Evolutionary conservation across 2,329 filamentous ascomycete species (phyloP).

Genomic region (Fusarium torreyae): DNA sequence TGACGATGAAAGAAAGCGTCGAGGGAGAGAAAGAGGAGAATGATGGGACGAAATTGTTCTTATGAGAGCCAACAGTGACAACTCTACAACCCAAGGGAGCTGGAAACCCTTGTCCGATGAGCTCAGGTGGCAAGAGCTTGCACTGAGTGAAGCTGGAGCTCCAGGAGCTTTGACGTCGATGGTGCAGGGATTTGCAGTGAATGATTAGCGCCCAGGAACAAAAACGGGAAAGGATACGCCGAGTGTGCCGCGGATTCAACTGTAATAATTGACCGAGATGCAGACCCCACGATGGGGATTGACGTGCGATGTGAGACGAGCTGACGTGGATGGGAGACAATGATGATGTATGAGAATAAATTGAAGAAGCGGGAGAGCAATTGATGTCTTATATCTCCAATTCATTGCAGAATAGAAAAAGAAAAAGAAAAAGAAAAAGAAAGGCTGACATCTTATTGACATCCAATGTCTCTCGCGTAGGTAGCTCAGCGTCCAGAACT

Average conservation of each 20-base stretch:
- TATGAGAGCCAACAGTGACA: slow-evolving; percentile 26
- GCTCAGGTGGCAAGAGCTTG: slow-evolving; percentile 37
- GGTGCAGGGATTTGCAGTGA: slow-evolving; percentile 32
- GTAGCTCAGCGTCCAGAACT: neutral
- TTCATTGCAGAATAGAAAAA: neutral
- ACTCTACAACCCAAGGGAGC: slow-evolving; percentile 1
- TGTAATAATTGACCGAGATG: slow-evolving; percentile 26
- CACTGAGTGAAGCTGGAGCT: slow-evolving; percentile 33
- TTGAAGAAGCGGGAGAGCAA: slow-evolving; percentile 5
- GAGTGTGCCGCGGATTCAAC: slow-evolving; percentile 15
- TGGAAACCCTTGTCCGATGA: slow-evolving; percentile 10
- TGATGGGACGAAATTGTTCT: slow-evolving; percentile 10
- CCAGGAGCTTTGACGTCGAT: slow-evolving; percentile 39
- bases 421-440: neutral
- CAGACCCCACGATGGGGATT: slow-evolving; percentile 2
- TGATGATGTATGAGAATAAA: neutral
- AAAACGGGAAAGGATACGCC: slow-evolving; percentile 41
- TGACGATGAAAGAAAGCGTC: neutral
- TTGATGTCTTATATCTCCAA: slow-evolving; percentile 8
- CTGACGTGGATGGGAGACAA: slow-evolving; percentile 1
- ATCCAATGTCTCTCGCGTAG: neutral
- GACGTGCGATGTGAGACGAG: slow-evolving; percentile 1
- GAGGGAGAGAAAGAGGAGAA: neutral
- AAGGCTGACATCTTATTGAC: neutral
- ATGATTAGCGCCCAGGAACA: slow-evolving; percentile 34